These are phyloP conservation scores for Geopyxis carbonaria DNA, from an alignment of 495 filamentous ascomycete species.

Conservation along the genomic window DNA sequence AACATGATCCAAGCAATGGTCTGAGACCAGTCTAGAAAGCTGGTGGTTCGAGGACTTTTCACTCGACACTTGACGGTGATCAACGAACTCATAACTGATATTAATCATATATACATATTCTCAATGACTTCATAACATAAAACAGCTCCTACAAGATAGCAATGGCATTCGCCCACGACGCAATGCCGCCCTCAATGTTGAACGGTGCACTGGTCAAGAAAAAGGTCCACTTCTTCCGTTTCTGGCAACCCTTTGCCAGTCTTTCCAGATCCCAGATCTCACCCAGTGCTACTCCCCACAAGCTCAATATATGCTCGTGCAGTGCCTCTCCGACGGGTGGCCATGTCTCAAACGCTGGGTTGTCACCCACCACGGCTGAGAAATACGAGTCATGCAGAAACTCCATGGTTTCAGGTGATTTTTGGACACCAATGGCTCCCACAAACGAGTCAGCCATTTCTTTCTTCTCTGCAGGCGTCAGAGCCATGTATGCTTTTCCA, in stretches of 20 bases:
- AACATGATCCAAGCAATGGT: no score
- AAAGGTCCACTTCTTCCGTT: slow-evolving; percentile 46
- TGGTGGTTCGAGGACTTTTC: no score
- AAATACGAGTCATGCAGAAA: slow-evolving; percentile 55
- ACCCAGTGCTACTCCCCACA: slow-evolving; percentile 48
- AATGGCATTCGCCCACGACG: slow-evolving; percentile 33
- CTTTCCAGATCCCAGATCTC: slow-evolving; percentile 46
- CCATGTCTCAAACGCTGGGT: slow-evolving; percentile 46
- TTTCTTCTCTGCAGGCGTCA: slow-evolving; percentile 28
- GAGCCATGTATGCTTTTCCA: slow-evolving; percentile 36
- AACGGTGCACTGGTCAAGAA: slow-evolving; percentile 47
- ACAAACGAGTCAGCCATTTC: slow-evolving; percentile 25
- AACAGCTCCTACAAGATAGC: slow-evolving; percentile 34
- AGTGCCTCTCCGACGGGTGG: slow-evolving; percentile 30
- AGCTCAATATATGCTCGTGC: slow-evolving; percentile 45
- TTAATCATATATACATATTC: no score
- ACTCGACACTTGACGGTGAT: no score
- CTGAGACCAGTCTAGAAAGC: no score
- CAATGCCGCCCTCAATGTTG: slow-evolving; percentile 38
- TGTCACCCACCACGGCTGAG: slow-evolving; percentile 43
- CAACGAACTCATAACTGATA: no score
- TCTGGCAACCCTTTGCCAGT: slow-evolving; percentile 34
- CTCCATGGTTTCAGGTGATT: slow-evolving; percentile 40
- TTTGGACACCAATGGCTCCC: slow-evolving; percentile 40
- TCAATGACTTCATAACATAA: no score